Conservation (phyloP, 83 land plant species). For the Thuja plicata region DNA sequence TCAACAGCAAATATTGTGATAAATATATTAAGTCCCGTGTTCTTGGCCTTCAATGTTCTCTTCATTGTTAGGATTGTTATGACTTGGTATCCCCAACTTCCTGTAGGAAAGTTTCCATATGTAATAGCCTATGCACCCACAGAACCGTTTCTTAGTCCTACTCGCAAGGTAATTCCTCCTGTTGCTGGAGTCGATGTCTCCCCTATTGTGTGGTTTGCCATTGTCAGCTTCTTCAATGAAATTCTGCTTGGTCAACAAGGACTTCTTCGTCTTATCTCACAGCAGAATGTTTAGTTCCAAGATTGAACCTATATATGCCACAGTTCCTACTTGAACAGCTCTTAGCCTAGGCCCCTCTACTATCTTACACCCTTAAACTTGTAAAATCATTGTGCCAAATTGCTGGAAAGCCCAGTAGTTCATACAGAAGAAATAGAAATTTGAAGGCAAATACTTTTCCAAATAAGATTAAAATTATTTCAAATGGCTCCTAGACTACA, state of each 20-base stretch:
- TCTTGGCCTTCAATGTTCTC: slow-evolving; percentile 78
- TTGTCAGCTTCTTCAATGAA: slow-evolving; percentile 88
- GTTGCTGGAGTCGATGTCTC: slow-evolving; percentile 97
- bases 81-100: slow-evolving; percentile 99
- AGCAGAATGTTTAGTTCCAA: slow-evolving; percentile 37
- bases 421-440: background rate
- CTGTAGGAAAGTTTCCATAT: slow-evolving; percentile 87
- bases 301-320: background rate
- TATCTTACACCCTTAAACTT: background rate
- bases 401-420: background rate
- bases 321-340: background rate
- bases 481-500: background rate
- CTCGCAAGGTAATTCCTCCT: slow-evolving; percentile 89
- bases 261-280: slow-evolving; percentile 84
- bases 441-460: background rate
- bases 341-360: background rate
- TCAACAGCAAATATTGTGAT: slow-evolving; percentile 56
- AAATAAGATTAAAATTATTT: background rate
- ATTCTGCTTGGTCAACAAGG: slow-evolving; percentile 88
- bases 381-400: background rate
- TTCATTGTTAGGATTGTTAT: slow-evolving; percentile 89
- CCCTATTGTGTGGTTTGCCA: slow-evolving; percentile 94
- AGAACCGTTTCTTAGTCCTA: slow-evolving; percentile 74
- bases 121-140: slow-evolving; percentile 95
- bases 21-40: slow-evolving; percentile 58